phyloP scores from a whole-genome alignment of 306 rosid genomes.

The Spatholobus suberectus region DNA sequence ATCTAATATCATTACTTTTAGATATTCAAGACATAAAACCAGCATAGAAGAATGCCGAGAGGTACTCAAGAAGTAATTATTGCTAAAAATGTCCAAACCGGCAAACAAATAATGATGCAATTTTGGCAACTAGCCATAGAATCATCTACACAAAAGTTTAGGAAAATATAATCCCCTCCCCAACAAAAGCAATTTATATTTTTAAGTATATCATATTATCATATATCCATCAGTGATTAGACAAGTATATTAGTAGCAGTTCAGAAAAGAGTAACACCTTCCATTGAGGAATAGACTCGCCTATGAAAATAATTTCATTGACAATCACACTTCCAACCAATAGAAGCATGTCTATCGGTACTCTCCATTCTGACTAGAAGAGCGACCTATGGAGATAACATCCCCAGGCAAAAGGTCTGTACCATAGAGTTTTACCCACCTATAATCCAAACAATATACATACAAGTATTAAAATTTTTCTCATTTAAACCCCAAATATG shows the following conservation, averaged over 20 bases:
- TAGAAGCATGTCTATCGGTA: constrained; percentile 97
- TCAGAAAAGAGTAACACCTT: constrained; percentile 74
- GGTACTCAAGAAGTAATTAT: constrained; percentile 7
- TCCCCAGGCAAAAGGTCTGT: constrained; percentile 97
- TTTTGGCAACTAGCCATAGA: constrained; percentile 3
- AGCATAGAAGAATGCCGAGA: background rate
- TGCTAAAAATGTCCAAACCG: background rate
- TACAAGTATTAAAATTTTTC: constrained; percentile 30
- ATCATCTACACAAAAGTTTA: background rate
- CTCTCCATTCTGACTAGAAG: constrained; percentile 84
- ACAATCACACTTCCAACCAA: constrained; percentile 97
- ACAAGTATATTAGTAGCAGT: constrained; percentile 38
- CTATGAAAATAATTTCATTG: constrained; percentile 98
- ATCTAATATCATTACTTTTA: background rate
- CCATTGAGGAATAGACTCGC: constrained; percentile 99
- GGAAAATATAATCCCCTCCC: background rate
- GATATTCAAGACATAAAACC: background rate
- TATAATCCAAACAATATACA: constrained; percentile 44
- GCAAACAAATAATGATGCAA: constrained; percentile 7
- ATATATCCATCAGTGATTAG: background rate
- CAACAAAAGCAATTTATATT: background rate
- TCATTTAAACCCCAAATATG: constrained; percentile 32
- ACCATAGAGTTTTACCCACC: constrained; percentile 94
- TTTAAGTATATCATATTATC: too few species aligned
- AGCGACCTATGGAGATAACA: constrained; percentile 94